Evolutionary conservation across 2,329 filamentous ascomycete species (phyloP).

Genomic region (Arthroderma sp.): DNA sequence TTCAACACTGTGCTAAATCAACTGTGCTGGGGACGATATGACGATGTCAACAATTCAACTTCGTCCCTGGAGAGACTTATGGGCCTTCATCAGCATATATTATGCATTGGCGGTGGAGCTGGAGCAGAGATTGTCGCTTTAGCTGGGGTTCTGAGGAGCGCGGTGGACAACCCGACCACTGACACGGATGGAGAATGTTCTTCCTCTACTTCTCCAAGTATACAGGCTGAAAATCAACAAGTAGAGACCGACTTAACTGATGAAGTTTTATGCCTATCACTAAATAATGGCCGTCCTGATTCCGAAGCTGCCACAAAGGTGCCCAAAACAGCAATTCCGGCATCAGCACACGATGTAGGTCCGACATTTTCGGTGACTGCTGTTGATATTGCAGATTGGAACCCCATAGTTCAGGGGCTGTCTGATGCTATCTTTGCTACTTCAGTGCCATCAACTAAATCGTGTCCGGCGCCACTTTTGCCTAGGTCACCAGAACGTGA

Average conservation of each 20-base stretch:
- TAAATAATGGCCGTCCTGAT: not conserved
- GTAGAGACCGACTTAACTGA: not conserved
- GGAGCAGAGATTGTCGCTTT: conserved; percentile 55
- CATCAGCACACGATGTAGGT: not conserved
- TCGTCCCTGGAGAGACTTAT: not conserved
- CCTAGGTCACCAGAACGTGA: not conserved
- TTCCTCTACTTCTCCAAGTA: not conserved
- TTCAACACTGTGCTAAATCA: conserved; percentile 23
- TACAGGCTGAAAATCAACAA: not conserved
- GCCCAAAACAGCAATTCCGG: conserved; percentile 3
- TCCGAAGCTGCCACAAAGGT: conserved; percentile 6
- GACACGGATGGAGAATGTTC: not conserved
- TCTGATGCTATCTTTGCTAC: conserved; percentile 37
- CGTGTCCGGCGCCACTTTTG: conserved; percentile 20
- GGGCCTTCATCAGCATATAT: conserved; percentile 22
- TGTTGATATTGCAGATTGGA: conserved; percentile 78
- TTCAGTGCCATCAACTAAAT: conserved; percentile 17
- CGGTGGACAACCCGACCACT: conserved; percentile 13
- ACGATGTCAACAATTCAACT: not conserved
- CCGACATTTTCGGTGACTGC: conserved; percentile 40
- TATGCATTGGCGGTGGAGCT: conserved; percentile 52
- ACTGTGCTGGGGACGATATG: conserved; percentile 2
- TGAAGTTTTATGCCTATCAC: not conserved
- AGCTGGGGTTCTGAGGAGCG: conserved; percentile 37
- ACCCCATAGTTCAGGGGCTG: conserved; percentile 46